Percentiles rank a stretch among this genome's conserved stretches.
Evolutionary conservation across 2,329 filamentous ascomycete species (phyloP).

Genomic region (Rutstroemia sydowiana): DNA sequence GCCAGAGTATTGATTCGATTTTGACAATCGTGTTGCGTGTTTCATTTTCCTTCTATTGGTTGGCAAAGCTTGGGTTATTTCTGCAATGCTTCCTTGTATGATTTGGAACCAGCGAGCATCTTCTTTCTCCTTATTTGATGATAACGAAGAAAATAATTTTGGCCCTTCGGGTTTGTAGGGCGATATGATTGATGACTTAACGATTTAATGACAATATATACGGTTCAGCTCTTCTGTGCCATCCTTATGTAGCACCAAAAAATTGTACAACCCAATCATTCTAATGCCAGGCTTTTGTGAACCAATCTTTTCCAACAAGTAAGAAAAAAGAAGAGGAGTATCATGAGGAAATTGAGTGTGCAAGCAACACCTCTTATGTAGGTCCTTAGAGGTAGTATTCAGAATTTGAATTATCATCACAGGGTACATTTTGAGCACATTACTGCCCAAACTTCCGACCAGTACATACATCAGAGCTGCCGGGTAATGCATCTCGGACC

Average conservation of each 20-base stretch:
- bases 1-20: too few species aligned
- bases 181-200: neutral
- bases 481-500: neutral
- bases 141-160: too few species aligned
- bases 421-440: neutral
- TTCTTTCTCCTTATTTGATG: too few species aligned
- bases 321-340: neutral
- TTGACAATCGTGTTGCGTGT: too few species aligned
- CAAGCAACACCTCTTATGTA: neutral
- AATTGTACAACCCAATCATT: neutral
- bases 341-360: neutral
- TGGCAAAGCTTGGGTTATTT: neutral
- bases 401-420: neutral
- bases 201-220: neutral
- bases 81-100: neutral
- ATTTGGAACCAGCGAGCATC: neutral
- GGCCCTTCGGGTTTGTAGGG: too few species aligned
- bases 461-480: neutral
- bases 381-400: neutral
- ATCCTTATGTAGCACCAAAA: neutral
- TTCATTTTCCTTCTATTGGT: too few species aligned
- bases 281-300: neutral
- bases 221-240: neutral
- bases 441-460: conserved; percentile 1
- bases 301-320: neutral